phyloP scores from a whole-genome alignment of 345 rosid genomes.

The Laguncularia racemosa region DNA sequence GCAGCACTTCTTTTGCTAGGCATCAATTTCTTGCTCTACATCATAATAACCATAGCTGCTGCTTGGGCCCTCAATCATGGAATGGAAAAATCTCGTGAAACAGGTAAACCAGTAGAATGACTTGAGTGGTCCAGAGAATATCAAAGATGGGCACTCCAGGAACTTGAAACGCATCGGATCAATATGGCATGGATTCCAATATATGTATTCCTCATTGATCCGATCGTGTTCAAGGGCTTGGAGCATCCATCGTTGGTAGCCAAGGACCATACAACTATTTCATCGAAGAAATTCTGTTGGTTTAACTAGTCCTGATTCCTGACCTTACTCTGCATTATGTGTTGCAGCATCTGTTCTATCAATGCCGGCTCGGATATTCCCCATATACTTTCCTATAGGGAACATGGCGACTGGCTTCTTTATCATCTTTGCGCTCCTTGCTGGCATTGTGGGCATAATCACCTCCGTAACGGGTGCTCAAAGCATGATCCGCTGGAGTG shows the following conservation, averaged over 20 bases:
- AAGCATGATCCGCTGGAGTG: slow-evolving; percentile 36
- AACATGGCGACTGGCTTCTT: slow-evolving; percentile 82
- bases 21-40: slow-evolving; percentile 62
- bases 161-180: too few species aligned
- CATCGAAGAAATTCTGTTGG: background rate
- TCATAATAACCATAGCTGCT: slow-evolving; percentile 50
- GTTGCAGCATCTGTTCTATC: slow-evolving; percentile 58
- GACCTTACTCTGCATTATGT: background rate
- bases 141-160: too few species aligned
- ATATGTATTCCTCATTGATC: too few species aligned
- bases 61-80: slow-evolving; percentile 79
- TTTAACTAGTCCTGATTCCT: background rate
- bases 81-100: slow-evolving; percentile 46
- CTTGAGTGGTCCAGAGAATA: too few species aligned
- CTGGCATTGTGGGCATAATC: slow-evolving; percentile 70
- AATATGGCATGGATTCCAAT: too few species aligned
- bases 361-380: slow-evolving; percentile 69
- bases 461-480: slow-evolving; percentile 53
- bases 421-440: slow-evolving; percentile 59
- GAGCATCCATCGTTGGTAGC: background rate
- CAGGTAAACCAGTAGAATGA: slow-evolving; percentile 29
- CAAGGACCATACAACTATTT: background rate
- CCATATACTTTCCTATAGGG: slow-evolving; percentile 75
- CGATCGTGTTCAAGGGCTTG: background rate
- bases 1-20: slow-evolving; percentile 52